Conservation (phyloP, 306 rosid species). For the Gynostemma pentaphyllum region DNA sequence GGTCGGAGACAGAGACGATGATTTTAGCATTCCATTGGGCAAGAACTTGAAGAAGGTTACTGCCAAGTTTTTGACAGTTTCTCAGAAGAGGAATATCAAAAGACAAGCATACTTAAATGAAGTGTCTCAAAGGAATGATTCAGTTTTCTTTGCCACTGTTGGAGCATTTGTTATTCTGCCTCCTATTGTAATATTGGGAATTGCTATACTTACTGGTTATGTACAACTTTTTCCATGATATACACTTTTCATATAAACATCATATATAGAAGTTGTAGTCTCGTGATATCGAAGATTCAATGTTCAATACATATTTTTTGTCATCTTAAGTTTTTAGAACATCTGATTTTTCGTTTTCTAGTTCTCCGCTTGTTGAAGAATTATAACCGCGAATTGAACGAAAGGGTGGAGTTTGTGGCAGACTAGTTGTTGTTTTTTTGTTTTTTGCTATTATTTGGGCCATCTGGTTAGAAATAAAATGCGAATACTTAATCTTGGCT, state of each 20-base stretch:
- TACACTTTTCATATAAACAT: neutral
- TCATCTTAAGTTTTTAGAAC: neutral
- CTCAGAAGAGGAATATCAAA: constrained; percentile 84
- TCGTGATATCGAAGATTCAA: neutral
- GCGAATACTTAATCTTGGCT: no score
- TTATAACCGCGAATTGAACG: neutral
- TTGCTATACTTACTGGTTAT: constrained; percentile 80
- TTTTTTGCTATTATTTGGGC: no score
- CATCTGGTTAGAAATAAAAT: no score
- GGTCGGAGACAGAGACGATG: constrained; percentile 56
- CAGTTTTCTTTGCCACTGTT: constrained; percentile 77
- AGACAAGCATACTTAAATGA: constrained; percentile 72
- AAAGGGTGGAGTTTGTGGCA: no score
- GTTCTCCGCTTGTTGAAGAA: neutral
- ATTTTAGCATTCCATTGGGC: constrained; percentile 69
- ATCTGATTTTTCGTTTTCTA: neutral
- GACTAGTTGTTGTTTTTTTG: no score
- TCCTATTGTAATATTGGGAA: constrained; percentile 73
- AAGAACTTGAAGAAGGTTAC: constrained; percentile 67
- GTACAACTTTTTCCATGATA: constrained; percentile 85
- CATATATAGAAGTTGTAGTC: neutral
- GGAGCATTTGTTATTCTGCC: constrained; percentile 93
- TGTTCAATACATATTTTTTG: neutral
- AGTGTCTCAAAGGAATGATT: constrained; percentile 84
- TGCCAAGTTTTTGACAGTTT: constrained; percentile 63